Evolutionary conservation across 352 stramenopile genomes (phyloP), one percentile per base, ranked within the genome.

Genomic region (Pythium coloratum): DNA sequence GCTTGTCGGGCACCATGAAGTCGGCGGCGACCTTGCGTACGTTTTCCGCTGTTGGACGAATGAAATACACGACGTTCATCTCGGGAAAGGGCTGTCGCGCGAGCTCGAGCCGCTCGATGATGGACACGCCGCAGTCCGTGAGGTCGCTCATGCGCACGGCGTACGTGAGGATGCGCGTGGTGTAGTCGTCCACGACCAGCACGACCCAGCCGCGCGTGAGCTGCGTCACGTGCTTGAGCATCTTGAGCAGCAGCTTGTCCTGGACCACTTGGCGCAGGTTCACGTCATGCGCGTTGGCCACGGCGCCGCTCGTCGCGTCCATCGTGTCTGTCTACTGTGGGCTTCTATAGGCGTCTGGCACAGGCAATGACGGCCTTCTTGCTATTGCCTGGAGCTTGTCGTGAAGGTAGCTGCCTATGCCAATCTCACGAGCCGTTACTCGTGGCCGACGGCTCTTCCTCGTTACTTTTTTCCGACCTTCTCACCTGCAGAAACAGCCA

Each of bases 101-200:
- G 67, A 98, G 97, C 66, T 98, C 87, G 36, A 99, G 81, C 14
- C 96, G 90, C 76, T 99, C 97, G 14, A 99, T 91, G 59, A 99
- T 89, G 4, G 95, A 98, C 20, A 99, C 92, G 28, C 96, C 91
- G 60, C 92, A 95, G 79, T 99, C 96, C 82, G 98, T 99, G 54
- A 99, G 88, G 65, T 99, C 97, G 76, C 98, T 99, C 96, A 99
- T 99, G 38, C 96, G 93, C 47, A 99, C 88, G 7, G 95, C 92
- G 14, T 93, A 94, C 16, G 94, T 98, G 47, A 99, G 92, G 24
- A 98, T 91, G 26, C 87, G 86, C 36, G 97, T 97, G 8, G 96
- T 92, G 59, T 85, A 78, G 47, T 98, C 85, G 82, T 99, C 97
- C 32, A 99, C 88, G 13, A 99, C 92, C 57, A 99, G 88, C 54